Base-by-base conservation (phyloP, 345 rosid genomes). In the Bruguiera parviflora region DNA sequence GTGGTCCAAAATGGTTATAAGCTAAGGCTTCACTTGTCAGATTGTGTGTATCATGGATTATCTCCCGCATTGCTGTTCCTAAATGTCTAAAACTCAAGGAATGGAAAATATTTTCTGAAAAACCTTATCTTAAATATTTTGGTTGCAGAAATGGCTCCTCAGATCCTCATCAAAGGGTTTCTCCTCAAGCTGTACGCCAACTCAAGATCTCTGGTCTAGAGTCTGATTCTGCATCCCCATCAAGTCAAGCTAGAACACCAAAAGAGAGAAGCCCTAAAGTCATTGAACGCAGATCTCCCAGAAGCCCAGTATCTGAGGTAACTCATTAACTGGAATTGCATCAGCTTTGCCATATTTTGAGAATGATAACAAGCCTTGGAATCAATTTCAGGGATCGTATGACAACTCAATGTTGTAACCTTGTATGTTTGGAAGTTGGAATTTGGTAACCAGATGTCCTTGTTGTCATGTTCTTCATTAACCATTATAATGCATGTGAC, bases 251-350 rank as follows among this genome's bases (percentile, higher is more conserved):
- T 43, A 83, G 81, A 82, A 86, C 89, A 15, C 88, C 88, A 0
- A 92, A 90, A 77, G 91, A 78, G 2, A 84, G 76, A 60, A 88
- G 88, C 67, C 90, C 92, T 29, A 90, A 83, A 79, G 86, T 90
- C 43, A 65, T 74, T 58, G 98, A 88, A 13, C 96, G 91, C 64
- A 85, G 76, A 37, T 87, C 98, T 25, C 92, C 92, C 47, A 80
- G 81, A 76, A 87, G 84, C 57, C 87, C 91, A n/a, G 77, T 74
- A 33, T 68, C 77, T 61, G 98, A 90, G 96, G 98, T 92, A 87
- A 61, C 55, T 27, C 27, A 22, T 55, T 55, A 28, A n/a, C 19
- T 18, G 56, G 33, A 22, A 6, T 3, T 2, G 19, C 8, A 15
- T 5, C 28, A 16, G 5, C 31, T 56, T 53, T 67, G 39, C 53